These are phyloP conservation scores for Podosphaera aphanis DNA, from an alignment of 2,329 filamentous ascomycete species.

Conservation along the genomic window DNA sequence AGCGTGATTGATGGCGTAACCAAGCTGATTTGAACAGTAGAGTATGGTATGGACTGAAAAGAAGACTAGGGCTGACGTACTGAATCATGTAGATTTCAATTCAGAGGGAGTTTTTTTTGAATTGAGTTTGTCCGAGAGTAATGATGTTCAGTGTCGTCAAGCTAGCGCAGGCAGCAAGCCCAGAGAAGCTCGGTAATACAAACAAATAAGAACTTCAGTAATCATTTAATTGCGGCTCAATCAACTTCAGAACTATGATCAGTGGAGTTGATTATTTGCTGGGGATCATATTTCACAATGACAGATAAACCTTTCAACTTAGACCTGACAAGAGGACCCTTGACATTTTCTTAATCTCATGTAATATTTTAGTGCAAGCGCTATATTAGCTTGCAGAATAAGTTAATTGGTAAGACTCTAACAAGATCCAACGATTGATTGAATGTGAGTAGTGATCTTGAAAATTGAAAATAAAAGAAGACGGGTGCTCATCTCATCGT, in stretches of 20 bases:
- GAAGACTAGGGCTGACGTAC: not conserved
- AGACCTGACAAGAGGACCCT: not conserved
- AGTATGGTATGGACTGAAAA: not conserved
- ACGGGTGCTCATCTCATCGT: not conserved
- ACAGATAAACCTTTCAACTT: not conserved
- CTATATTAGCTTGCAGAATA: not conserved
- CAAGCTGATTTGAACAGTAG: not conserved
- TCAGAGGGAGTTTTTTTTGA: not conserved
- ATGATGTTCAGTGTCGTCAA: not conserved
- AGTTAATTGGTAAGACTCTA: not conserved
- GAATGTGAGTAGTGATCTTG: too few relatives aligned
- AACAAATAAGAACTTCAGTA: not conserved
- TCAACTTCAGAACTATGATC: not conserved
- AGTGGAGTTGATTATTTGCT: not conserved
- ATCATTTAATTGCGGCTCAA: not conserved
- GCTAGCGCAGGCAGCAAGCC: too few relatives aligned
- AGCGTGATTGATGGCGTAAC: not conserved
- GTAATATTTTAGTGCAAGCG: not conserved
- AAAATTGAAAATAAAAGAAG: too few relatives aligned
- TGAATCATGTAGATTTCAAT: not conserved
- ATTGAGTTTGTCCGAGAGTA: not conserved
- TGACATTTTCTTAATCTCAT: not conserved
- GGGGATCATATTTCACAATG: not conserved
- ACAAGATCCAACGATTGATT: too few relatives aligned
- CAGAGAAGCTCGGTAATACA: not conserved